Evolutionary conservation across 2,329 filamentous ascomycete genomes (phyloP), one percentile per base, ranked within the genome.

Genomic region (Plectosphaerella cucumerina): DNA sequence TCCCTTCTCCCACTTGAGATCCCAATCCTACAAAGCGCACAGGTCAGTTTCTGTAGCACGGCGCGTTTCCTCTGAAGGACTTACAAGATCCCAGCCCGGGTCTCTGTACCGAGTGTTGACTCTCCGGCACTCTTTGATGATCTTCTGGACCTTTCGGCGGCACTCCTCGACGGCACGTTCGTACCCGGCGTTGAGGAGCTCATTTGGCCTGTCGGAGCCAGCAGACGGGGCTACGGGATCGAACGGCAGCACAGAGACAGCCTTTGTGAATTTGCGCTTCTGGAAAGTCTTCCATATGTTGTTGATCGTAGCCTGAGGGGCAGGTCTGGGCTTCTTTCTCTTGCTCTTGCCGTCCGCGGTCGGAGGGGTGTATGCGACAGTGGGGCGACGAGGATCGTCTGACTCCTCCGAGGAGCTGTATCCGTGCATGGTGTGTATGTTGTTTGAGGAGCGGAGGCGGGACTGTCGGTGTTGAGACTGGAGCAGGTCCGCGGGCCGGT

Each of bases 91-190:
- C 66, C 74, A 83, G 2, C 76, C 78, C 1, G 82, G 80, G 57
- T 89, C 86, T 21, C 87, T 79, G 63, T 94, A 95, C 60, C 90
- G 86, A 64, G 86, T 87, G 60, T 95, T 95, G 35, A 91, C 76
- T 20, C 88, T 76, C 56, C 78, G 75, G 68, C 90, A 94, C 59
- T 84, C 80, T 54, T 78, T 70, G 45, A 82, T 80, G 53, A 84
- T 84, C 62, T 82, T 83, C 44, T 75, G 69, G 33, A 76, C 86
- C 68, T 75, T 87, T 44, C 79, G 77, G 18, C 74, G 76, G 62
- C 86, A 89, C 58, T 85, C 80, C 18, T 83, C 80, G 1, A 72
- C 78, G 0, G 84, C 85, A 44, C 84, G 76, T 56, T 86, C 79
- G 59, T 85, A 88, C 5, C 81, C 81, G 4, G 75, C 74, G 39